A percentile compares a stretch with the other conserved stretches of the same genome.
Evolutionary conservation across 306 rosid species (phyloP).

Genomic region (Lathyrus sativus): DNA sequence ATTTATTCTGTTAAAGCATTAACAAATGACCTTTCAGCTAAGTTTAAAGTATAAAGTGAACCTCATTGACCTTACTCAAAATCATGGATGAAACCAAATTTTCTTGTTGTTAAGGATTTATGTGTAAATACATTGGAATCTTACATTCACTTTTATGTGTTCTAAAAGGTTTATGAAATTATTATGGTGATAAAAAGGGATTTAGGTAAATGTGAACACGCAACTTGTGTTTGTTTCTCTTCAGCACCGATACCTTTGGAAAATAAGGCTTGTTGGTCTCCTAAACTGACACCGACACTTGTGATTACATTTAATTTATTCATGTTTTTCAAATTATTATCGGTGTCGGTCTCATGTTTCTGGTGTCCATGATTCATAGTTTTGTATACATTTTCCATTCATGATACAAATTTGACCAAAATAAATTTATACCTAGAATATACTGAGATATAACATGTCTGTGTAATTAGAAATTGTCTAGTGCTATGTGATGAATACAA

Average conservation of each 20-base stretch:
- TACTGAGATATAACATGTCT: constrained; percentile 26
- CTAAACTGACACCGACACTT: too few species aligned
- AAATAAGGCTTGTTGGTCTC: too few species aligned
- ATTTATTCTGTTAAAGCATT: constrained; percentile 24
- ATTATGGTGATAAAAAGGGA: neutral
- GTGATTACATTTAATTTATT: too few species aligned
- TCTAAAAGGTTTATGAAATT: neutral
- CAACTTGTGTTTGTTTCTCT: constrained; percentile 5
- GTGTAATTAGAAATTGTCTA: constrained; percentile 3
- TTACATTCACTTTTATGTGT: constrained; percentile 2
- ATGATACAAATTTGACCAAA: neutral
- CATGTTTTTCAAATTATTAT: too few species aligned
- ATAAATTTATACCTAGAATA: neutral
- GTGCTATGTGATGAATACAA: constrained; percentile 20
- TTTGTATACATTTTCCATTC: neutral
- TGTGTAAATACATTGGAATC: constrained; percentile 9
- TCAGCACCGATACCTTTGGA: too few species aligned
- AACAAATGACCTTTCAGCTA: neutral
- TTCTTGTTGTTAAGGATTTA: constrained; percentile 8
- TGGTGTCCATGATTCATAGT: too few species aligned
- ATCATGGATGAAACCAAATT: constrained; percentile 14
- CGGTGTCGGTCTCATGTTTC: too few species aligned
- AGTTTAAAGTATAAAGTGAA: constrained; percentile 12
- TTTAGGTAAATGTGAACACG: neutral
- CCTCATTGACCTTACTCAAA: constrained; percentile 23